Evolutionary conservation across 345 rosid genomes (phyloP).

Genomic region (Eucalyptus regnans): DNA sequence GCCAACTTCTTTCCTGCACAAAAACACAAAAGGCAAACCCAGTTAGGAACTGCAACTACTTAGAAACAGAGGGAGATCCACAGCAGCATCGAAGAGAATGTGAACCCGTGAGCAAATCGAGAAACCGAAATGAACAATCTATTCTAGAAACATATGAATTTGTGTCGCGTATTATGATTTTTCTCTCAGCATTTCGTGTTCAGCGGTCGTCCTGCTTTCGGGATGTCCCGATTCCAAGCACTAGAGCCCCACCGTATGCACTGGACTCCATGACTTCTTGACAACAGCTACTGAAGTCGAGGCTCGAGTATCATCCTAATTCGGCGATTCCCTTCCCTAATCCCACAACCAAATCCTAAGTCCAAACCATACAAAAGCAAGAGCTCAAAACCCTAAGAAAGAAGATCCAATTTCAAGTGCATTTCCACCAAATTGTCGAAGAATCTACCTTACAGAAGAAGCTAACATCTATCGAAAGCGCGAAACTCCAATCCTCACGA

Average conservation of each 20-base stretch:
- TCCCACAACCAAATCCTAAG: not conserved
- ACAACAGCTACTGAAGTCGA: not conserved
- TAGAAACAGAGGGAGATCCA: not conserved
- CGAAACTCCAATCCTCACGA: not conserved
- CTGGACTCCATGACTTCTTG: not conserved
- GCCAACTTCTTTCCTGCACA: slow-evolving; percentile 83
- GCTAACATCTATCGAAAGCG: not conserved
- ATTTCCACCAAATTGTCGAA: not conserved
- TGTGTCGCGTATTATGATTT: not conserved
- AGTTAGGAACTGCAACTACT: not conserved
- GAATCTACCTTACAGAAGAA: not conserved
- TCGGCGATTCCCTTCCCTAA: not conserved
- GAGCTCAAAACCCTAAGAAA: not conserved
- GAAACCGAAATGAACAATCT: not conserved
- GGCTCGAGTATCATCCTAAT: not conserved
- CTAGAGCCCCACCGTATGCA: not conserved
- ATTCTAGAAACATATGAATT: not conserved
- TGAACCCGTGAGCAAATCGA: not conserved
- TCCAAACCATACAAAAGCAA: not conserved
- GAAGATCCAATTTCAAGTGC: not conserved
- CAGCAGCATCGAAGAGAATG: not conserved
- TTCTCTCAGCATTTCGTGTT: not conserved
- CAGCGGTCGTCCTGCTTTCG: not conserved
- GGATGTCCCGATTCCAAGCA: not conserved
- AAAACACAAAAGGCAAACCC: not conserved